Evolutionary conservation across 2,329 filamentous ascomycete genomes (phyloP).

Genomic region (Botryotinia globosa): DNA sequence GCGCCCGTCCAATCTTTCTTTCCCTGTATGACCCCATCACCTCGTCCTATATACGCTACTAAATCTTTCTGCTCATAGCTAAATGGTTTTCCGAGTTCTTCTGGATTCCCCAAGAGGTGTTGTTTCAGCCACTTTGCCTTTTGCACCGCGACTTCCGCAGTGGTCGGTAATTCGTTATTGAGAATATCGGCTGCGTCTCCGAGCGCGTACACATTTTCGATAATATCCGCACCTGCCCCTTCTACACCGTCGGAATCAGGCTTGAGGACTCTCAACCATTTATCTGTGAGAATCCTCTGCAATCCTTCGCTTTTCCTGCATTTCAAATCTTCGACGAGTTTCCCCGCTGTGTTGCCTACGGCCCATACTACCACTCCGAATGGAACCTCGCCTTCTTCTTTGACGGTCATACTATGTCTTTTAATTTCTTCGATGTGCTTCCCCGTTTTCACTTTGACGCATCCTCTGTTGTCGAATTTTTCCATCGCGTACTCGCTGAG

Average conservation of each 20-base stretch:
- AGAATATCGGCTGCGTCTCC: conserved; percentile 36
- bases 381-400: conserved; percentile 24
- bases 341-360: conserved; percentile 28
- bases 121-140: conserved; percentile 25
- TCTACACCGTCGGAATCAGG: conserved; percentile 30
- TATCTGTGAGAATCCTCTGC: conserved; percentile 26
- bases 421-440: conserved; percentile 28
- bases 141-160: conserved; percentile 27
- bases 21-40: conserved; percentile 28
- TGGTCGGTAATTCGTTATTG: conserved; percentile 25
- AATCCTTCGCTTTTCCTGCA: conserved; percentile 31
- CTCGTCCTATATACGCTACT: conserved; percentile 28
- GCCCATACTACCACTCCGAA: conserved; percentile 26
- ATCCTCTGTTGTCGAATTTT: conserved; percentile 38
- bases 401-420: conserved; percentile 21
- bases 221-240: conserved; percentile 16
- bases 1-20: conserved; percentile 27
- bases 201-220: conserved; percentile 32
- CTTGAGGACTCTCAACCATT: conserved; percentile 22
- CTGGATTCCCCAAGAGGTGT: background rate
- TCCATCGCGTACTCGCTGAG: conserved; percentile 44
- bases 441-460: conserved; percentile 42
- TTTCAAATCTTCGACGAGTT: conserved; percentile 30
- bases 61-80: conserved; percentile 26
- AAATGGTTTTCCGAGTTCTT: conserved; percentile 16